These are phyloP conservation scores for Yamadazyma blattariae DNA, from an alignment of 1,139 yeast genomes.

Conservation along the genomic window DNA sequence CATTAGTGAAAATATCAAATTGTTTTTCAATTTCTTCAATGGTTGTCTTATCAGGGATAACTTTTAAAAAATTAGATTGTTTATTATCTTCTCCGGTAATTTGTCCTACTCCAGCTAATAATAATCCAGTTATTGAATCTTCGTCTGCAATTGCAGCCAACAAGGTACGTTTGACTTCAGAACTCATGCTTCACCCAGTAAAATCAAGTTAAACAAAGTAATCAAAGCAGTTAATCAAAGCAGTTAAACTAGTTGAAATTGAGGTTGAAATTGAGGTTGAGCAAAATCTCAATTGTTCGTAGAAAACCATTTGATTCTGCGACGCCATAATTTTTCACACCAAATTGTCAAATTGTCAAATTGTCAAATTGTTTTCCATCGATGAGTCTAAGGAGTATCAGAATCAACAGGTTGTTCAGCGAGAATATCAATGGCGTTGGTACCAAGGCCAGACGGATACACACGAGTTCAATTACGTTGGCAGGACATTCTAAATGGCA, in stretches of 20 bases:
- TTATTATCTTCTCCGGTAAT: constrained; percentile 60
- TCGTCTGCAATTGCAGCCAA: constrained; percentile 96
- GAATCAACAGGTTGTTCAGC: background rate
- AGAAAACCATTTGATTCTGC: constrained; percentile 13
- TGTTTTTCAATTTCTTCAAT: constrained; percentile 72
- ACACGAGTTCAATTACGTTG: constrained; percentile 5
- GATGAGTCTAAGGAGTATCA: background rate
- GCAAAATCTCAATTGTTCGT: constrained; percentile 35
- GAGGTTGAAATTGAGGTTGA: too few relatives aligned
- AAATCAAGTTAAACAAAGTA: background rate
- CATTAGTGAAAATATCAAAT: constrained; percentile 70
- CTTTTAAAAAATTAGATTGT: constrained; percentile 79
- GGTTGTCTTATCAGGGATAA: constrained; percentile 75
- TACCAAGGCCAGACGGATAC: background rate
- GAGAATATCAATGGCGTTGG: background rate
- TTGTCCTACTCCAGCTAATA: constrained; percentile 95
- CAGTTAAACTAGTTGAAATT: background rate
- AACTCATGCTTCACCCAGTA: constrained; percentile 7
- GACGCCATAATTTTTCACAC: too few relatives aligned
- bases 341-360: too few relatives aligned
- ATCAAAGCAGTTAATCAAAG: background rate
- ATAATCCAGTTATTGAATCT: constrained; percentile 93
- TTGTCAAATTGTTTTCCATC: too few relatives aligned
- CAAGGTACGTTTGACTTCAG: constrained; percentile 55
- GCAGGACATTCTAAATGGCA: constrained; percentile 97